phyloP scores from a whole-genome alignment of 2,329 filamentous ascomycete genomes.

The Phyllosticta capitalensis region DNA sequence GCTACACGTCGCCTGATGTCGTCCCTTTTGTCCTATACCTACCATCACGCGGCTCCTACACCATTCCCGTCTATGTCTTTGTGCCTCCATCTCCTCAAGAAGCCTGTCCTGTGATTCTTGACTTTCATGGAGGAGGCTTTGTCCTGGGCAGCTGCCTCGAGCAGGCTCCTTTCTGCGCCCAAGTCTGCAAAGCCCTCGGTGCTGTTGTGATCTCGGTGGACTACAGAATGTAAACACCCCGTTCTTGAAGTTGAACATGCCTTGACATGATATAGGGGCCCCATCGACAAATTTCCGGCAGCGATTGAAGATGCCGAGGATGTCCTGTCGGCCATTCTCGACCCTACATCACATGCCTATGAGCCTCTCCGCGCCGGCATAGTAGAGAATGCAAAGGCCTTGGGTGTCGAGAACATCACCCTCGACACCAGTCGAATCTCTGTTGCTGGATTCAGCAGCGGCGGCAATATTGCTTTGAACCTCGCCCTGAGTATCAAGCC shows the following conservation, averaged over 20 bases:
- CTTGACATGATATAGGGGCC: slow-evolving; percentile 21
- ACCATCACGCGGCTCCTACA: slow-evolving; percentile 28
- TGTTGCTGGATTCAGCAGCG: slow-evolving; percentile 37
- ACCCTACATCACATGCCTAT: slow-evolving; percentile 17
- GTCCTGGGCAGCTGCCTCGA: slow-evolving; percentile 35
- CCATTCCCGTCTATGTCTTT: slow-evolving; percentile 34
- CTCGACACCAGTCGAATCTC: slow-evolving; percentile 32
- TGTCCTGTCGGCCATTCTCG: slow-evolving; percentile 33
- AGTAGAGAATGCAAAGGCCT: slow-evolving; percentile 14
- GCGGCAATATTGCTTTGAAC: slow-evolving; percentile 40
- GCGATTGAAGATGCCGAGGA: slow-evolving; percentile 41
- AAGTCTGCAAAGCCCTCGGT: slow-evolving; percentile 33
- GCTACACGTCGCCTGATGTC: slow-evolving; percentile 32
- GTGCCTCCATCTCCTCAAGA: slow-evolving; percentile 25
- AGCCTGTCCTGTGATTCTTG: slow-evolving; percentile 30
- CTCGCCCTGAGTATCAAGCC: slow-evolving; percentile 27
- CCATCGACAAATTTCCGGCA: slow-evolving; percentile 37
- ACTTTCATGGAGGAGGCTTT: slow-evolving; percentile 37
- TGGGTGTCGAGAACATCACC: slow-evolving; percentile 16
- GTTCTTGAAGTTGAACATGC: not conserved
- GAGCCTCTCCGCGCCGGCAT: not conserved
- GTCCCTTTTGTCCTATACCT: slow-evolving; percentile 33
- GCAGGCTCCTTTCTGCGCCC: slow-evolving; percentile 38
- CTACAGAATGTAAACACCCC: slow-evolving; percentile 30
- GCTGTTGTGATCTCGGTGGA: slow-evolving; percentile 38